These are phyloP conservation scores for Starmerella bombicola DNA, from an alignment of 805 yeast species.

Conservation along the genomic window DNA sequence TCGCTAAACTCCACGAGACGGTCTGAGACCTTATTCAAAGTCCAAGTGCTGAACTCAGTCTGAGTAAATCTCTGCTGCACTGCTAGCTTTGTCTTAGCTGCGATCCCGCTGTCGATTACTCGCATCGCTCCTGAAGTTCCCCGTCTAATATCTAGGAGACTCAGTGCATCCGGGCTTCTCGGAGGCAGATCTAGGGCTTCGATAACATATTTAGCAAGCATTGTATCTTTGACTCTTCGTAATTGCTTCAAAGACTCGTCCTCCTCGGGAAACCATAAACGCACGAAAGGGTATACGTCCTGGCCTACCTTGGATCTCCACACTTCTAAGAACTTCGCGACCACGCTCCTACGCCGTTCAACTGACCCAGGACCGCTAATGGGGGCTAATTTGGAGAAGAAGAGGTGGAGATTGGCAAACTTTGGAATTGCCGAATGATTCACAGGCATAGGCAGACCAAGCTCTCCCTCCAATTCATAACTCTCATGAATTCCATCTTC, in stretches of 20 bases:
- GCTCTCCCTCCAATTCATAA: slow-evolving; percentile 17
- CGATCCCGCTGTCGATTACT: slow-evolving; percentile 35
- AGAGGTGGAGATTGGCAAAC: slow-evolving; percentile 17
- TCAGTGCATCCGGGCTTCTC: slow-evolving; percentile 47
- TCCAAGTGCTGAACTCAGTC: slow-evolving; percentile 29
- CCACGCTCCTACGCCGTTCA: slow-evolving; percentile 18
- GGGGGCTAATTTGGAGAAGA: slow-evolving; percentile 11
- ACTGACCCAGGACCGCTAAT: slow-evolving; percentile 14
- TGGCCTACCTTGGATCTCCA: slow-evolving; percentile 48
- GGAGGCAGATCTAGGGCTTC: slow-evolving; percentile 45
- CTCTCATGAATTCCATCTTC: no score
- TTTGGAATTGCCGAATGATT: slow-evolving; percentile 18
- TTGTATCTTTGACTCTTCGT: slow-evolving; percentile 52
- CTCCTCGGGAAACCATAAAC: slow-evolving; percentile 47
- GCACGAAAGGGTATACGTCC: slow-evolving; percentile 55
- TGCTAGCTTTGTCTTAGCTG: slow-evolving; percentile 39
- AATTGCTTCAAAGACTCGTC: slow-evolving; percentile 40
- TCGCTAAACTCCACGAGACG: slow-evolving; percentile 36
- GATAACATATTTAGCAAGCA: slow-evolving; percentile 41
- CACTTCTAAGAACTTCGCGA: slow-evolving; percentile 34
- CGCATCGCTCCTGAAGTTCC: not conserved
- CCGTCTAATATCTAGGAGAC: slow-evolving; percentile 29
- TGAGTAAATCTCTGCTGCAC: slow-evolving; percentile 39
- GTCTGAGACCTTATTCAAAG: slow-evolving; percentile 40
- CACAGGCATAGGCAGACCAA: slow-evolving; percentile 15